A percentile compares a stretch with the other conserved stretches of the same genome.
These are phyloP conservation scores for Huiozyma naganishii DNA, from an alignment of 805 yeast genomes.

Conservation along the genomic window DNA sequence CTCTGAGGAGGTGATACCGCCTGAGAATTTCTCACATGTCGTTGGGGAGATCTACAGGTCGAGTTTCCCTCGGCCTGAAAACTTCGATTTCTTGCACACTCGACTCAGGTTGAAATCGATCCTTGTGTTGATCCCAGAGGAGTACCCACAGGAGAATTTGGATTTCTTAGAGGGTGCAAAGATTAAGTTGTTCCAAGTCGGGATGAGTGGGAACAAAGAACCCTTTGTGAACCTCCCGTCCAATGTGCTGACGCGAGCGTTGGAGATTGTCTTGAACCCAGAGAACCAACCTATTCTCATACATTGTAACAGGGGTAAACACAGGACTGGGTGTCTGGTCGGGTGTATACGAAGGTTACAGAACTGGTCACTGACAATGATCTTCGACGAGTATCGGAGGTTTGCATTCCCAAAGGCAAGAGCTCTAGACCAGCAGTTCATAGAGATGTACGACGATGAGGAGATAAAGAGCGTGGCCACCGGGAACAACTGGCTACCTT, in stretches of 20 bases:
- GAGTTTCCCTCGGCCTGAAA: conserved; percentile 81
- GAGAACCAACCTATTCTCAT: conserved; percentile 83
- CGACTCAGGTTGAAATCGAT: conserved; percentile 57
- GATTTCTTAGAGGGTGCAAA: conserved; percentile 50
- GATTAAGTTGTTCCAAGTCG: conserved; percentile 73
- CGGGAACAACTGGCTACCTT: conserved; percentile 49
- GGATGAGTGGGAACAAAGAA: conserved; percentile 91
- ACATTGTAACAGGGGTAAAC: conserved; percentile 95
- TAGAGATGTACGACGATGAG: conserved; percentile 71
- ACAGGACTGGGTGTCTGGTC: conserved; percentile 90
- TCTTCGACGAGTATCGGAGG: conserved; percentile 88
- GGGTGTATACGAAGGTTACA: conserved; percentile 87
- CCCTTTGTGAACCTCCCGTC: conserved; percentile 74
- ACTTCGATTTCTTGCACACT: conserved; percentile 56
- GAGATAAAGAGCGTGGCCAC: conserved; percentile 48
- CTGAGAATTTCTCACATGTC: conserved; percentile 88
- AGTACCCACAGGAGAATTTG: conserved; percentile 68
- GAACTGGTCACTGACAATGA: conserved; percentile 87
- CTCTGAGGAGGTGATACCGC: conserved; percentile 36
- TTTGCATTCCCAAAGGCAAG: conserved; percentile 93
- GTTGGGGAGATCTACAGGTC: conserved; percentile 70
- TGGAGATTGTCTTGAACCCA: conserved; percentile 73
- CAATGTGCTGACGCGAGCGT: conserved; percentile 64
- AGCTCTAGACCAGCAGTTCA: conserved; percentile 91
- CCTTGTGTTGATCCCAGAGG: conserved; percentile 81